These are phyloP conservation scores for Teunomyces aglyptinius DNA, from an alignment of 805 yeast genomes.

Conservation along the genomic window DNA sequence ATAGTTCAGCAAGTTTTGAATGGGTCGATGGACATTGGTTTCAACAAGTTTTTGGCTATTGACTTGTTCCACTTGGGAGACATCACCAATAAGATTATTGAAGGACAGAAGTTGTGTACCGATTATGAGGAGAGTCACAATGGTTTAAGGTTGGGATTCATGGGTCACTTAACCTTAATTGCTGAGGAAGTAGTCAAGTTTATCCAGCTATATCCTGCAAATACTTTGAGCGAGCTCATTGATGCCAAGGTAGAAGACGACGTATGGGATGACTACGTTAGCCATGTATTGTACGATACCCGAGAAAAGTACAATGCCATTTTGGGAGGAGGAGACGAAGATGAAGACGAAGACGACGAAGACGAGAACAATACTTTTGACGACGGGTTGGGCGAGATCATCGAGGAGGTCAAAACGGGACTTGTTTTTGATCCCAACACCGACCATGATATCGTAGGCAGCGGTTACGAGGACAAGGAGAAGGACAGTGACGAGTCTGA, in stretches of 20 bases:
- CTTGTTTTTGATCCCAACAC: conserved; percentile 29
- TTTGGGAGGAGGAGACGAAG: conserved; percentile 72
- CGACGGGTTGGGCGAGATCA: conserved; percentile 39
- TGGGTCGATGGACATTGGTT: conserved; percentile 50
- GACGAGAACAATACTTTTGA: conserved; percentile 27
- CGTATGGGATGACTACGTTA: conserved; percentile 81
- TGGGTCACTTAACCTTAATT: conserved; percentile 31
- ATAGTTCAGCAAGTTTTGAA: conserved; percentile 47
- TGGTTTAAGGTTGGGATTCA: conserved; percentile 28
- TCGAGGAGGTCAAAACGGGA: conserved; percentile 34
- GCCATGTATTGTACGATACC: conserved; percentile 78
- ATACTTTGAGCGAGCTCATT: conserved; percentile 35
- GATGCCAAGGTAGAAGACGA: conserved; percentile 38
- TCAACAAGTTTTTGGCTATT: conserved; percentile 43
- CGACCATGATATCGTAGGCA: conserved; percentile 29
- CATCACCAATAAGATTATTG: conserved; percentile 40
- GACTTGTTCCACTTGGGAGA: conserved; percentile 58
- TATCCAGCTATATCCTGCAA: conserved; percentile 32
- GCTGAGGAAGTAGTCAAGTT: conserved; percentile 33
- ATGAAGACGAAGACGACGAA: conserved; percentile 37
- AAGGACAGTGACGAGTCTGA: conserved; percentile 36
- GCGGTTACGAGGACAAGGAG: conserved; percentile 29
- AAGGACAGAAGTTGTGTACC: conserved; percentile 42
- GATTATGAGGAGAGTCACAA: conserved; percentile 25
- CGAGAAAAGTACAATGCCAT: conserved; percentile 93